These are phyloP conservation scores for Lophiostoma macrostomum DNA, from an alignment of 495 filamentous ascomycete genomes.

Conservation along the genomic window DNA sequence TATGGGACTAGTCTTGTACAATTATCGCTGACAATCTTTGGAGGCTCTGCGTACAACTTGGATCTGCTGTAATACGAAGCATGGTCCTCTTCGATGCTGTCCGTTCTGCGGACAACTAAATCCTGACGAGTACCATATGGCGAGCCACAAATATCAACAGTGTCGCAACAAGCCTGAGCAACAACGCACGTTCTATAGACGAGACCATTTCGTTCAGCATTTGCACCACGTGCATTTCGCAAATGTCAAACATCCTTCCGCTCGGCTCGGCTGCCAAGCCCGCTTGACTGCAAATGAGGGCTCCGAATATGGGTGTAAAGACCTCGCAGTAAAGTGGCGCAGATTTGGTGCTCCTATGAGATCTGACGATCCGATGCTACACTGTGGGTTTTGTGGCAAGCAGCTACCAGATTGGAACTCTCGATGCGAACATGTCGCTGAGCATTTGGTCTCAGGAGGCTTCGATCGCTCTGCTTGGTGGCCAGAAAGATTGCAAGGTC, in stretches of 20 bases:
- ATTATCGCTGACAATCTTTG: no score
- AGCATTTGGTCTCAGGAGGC: slow-evolving; percentile 14
- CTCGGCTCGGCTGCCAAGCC: slow-evolving; percentile 8
- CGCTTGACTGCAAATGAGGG: neutral
- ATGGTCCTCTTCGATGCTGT: slow-evolving; percentile 1
- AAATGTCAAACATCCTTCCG: slow-evolving; percentile 12
- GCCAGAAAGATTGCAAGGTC: slow-evolving; percentile 15
- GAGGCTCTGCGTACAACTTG: slow-evolving; percentile 23
- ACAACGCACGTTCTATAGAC: slow-evolving; percentile 27
- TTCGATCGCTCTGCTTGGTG: slow-evolving; percentile 16
- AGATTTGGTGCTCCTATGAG: slow-evolving; percentile 11
- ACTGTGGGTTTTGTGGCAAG: slow-evolving; percentile 28
- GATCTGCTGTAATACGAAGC: slow-evolving; percentile 20
- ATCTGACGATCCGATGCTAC: slow-evolving; percentile 22
- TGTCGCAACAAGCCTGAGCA: slow-evolving; percentile 20
- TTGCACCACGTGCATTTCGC: slow-evolving; percentile 22
- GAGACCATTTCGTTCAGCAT: slow-evolving; percentile 30
- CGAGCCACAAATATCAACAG: slow-evolving; percentile 21
- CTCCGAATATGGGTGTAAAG: slow-evolving; percentile 24
- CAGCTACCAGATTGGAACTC: slow-evolving; percentile 14
- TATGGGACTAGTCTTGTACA: no score
- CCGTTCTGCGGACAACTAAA: slow-evolving; percentile 14
- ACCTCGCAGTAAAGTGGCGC: slow-evolving; percentile 22
- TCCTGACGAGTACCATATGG: slow-evolving; percentile 24
- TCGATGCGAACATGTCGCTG: slow-evolving; percentile 28